Percentiles rank a stretch among this genome's conserved stretches.
phyloP scores from a whole-genome alignment of 176 grass and related monocot species.

The Hordeum vulgare region MorexV3_pseudomolecules_assembly NC_058522.1:143620417-143620916 shows the following conservation, averaged over 20 bases:
- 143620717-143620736: neutral
- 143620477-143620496: neutral
- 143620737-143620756: neutral
- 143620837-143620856: neutral
- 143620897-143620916: neutral
- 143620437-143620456: conserved; percentile 46
- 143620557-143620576: conserved; percentile 42
- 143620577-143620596: conserved; percentile 11
- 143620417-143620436: conserved; percentile 94
- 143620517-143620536: conserved; percentile 40
- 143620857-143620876: no score
- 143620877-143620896: neutral
- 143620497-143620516: neutral
- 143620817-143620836: no score
- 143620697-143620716: neutral
- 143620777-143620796: neutral
- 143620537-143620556: conserved; percentile 64
- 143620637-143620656: neutral
- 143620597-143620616: neutral
- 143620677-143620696: neutral
- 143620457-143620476: conserved; percentile 49
- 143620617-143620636: neutral
- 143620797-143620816: neutral
- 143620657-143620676: neutral
- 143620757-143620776: neutral